phyloP scores from a whole-genome alignment of 1,284 basidiomycete species.

The Rhodotorula sp. region DNA sequence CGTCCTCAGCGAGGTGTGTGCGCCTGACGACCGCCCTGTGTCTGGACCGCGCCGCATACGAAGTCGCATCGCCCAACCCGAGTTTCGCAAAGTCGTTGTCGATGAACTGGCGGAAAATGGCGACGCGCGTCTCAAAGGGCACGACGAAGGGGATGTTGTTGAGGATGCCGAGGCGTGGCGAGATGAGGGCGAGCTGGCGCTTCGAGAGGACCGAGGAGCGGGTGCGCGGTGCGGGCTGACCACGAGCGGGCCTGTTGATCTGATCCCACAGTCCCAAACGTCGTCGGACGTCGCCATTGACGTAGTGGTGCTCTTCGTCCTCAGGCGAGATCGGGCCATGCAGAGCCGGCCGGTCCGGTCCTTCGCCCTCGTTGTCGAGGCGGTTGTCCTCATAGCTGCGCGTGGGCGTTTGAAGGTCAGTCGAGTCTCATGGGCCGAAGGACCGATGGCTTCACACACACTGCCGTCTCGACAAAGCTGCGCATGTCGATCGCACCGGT shows the following conservation, averaged over 20 bases:
- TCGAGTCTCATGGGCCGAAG: slow-evolving; percentile 16
- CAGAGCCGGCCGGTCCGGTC: no score
- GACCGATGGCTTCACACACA: neutral
- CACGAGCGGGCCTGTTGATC: neutral
- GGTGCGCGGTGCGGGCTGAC: neutral
- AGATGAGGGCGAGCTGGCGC: slow-evolving; percentile 68
- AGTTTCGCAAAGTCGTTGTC: slow-evolving; percentile 55
- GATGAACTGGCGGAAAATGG: slow-evolving; percentile 83
- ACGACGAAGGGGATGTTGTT: slow-evolving; percentile 97
- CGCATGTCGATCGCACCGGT: slow-evolving; percentile 63
- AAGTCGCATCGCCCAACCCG: slow-evolving; percentile 14
- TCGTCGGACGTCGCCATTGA: no score
- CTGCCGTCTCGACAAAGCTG: slow-evolving; percentile 84
- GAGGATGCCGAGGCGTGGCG: slow-evolving; percentile 82
- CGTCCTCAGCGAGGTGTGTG: slow-evolving; percentile 59
- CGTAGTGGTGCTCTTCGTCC: slow-evolving; percentile 9
- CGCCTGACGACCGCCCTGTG: slow-evolving; percentile 58
- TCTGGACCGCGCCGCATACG: slow-evolving; percentile 32
- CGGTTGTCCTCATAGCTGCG: slow-evolving; percentile 51
- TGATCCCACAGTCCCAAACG: no score
- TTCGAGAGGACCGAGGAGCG: slow-evolving; percentile 54
- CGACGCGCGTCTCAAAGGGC: slow-evolving; percentile 84
- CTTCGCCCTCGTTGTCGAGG: slow-evolving; percentile 45
- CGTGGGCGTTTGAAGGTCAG: neutral
- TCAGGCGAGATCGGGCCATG: neutral